Percentiles rank a stretch among this genome's conserved stretches.
phyloP scores from a whole-genome alignment of 2,329 filamentous ascomycete genomes.

The Botrytis deweyae region DNA sequence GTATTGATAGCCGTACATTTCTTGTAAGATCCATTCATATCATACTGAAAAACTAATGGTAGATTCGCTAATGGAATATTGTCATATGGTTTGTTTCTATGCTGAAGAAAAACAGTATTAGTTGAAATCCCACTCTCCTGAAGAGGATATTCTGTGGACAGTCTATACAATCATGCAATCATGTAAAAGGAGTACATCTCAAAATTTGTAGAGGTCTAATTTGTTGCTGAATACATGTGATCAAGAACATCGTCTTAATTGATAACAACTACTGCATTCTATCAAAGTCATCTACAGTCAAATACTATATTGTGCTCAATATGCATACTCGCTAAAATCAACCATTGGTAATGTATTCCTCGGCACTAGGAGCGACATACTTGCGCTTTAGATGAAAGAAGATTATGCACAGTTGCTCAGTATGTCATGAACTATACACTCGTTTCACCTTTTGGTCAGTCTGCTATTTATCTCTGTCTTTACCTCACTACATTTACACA shows the following conservation, averaged over 20 bases:
- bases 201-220: fast-evolving
- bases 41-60: too few relatives aligned
- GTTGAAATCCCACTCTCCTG: too few relatives aligned
- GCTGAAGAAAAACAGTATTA: too few relatives aligned
- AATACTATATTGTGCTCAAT: background rate
- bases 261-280: fast-evolving
- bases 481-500: background rate
- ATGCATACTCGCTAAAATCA: background rate
- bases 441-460: background rate
- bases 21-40: background rate
- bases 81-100: too few relatives aligned
- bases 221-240: background rate
- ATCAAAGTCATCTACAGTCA: background rate
- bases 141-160: too few relatives aligned
- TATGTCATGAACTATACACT: background rate
- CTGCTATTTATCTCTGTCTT: fast-evolving
- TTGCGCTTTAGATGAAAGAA: fast-evolving
- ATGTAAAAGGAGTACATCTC: too few relatives aligned
- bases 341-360: background rate
- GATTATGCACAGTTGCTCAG: fast-evolving
- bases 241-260: fast-evolving
- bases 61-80: too few relatives aligned
- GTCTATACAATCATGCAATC: too few relatives aligned
- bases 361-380: background rate
- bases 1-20: background rate